Evolutionary conservation across 768 basidiomycete genomes (phyloP).

Genomic region (Suillus luteus): DNA sequence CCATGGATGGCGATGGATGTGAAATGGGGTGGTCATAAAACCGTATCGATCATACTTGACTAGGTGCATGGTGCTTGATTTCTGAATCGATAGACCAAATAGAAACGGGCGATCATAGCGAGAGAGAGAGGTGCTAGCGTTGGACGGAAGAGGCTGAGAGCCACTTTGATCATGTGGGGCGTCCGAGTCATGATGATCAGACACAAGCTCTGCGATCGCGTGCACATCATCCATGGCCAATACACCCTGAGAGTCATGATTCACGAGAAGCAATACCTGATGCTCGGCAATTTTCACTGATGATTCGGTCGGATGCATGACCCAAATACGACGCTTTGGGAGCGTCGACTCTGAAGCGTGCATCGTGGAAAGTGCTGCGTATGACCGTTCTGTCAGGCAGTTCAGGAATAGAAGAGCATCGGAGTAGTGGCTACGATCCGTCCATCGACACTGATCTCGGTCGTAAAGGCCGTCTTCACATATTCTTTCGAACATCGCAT

Average conservation of each 20-base stretch:
- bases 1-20: not conserved
- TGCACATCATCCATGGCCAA: not conserved
- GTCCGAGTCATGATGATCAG: not conserved
- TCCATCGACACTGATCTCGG: slow-evolving; percentile 3
- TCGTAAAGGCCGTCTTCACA: slow-evolving; percentile 6
- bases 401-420: slow-evolving; percentile 1
- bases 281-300: not conserved
- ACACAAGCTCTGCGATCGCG: not conserved
- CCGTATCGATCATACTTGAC: not conserved
- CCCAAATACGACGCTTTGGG: not conserved
- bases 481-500: not conserved
- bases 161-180: not conserved
- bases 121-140: not conserved
- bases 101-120: not conserved
- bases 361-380: not conserved
- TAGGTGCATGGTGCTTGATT: not conserved
- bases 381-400: slow-evolving; percentile 1
- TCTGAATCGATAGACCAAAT: slow-evolving; percentile 1
- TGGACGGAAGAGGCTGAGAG: not conserved
- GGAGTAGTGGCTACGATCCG: not conserved
- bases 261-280: slow-evolving; percentile 1
- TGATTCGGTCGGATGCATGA: slow-evolving; percentile 2
- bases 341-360: not conserved
- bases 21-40: not conserved
- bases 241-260: not conserved